Percentiles rank a stretch among this genome's conserved stretches.
Evolutionary conservation across 352 stramenopile genomes (phyloP).

Genomic region (Phytophthora cactorum): DNA sequence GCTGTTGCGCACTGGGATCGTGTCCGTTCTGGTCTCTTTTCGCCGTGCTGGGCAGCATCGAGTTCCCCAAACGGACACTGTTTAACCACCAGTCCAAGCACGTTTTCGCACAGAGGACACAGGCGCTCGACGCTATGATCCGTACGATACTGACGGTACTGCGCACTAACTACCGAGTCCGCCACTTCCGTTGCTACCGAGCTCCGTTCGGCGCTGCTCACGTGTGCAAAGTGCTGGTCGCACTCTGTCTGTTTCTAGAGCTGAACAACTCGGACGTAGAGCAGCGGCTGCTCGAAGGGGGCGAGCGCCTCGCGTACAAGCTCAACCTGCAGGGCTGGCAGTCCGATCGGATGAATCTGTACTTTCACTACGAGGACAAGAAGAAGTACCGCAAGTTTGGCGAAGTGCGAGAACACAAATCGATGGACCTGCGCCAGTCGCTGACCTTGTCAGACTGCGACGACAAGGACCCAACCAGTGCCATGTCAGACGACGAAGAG

Average conservation of each 20-base stretch:
- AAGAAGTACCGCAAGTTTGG: slow-evolving; percentile 22
- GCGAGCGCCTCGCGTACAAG: slow-evolving; percentile 33
- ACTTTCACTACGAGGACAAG: slow-evolving; percentile 36
- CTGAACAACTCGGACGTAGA: slow-evolving; percentile 34
- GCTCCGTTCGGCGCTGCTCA: slow-evolving; percentile 12
- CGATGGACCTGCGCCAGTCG: slow-evolving; percentile 27
- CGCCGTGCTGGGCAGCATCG: slow-evolving; percentile 42
- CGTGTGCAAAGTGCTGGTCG: slow-evolving; percentile 49
- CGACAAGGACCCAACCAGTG: slow-evolving; percentile 17
- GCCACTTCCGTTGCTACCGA: slow-evolving; percentile 39
- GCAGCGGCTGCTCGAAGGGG: slow-evolving; percentile 27
- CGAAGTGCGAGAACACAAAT: slow-evolving; percentile 24
- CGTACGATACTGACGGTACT: slow-evolving; percentile 37
- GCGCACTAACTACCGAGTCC: slow-evolving; percentile 35
- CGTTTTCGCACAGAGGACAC: slow-evolving; percentile 38
- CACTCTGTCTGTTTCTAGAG: slow-evolving; percentile 47
- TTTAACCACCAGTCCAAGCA: slow-evolving; percentile 50
- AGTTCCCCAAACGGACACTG: slow-evolving; percentile 59
- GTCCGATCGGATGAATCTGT: slow-evolving; percentile 41
- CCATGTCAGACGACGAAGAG: slow-evolving; percentile 19
- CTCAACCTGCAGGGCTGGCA: slow-evolving; percentile 58
- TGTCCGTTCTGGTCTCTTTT: slow-evolving; percentile 72
- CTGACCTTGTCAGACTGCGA: slow-evolving; percentile 21
- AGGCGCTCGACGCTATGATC: slow-evolving; percentile 39
- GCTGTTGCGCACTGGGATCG: slow-evolving; percentile 54